Evolutionary conservation across 2,329 filamentous ascomycete genomes (phyloP).

Genomic region (Trichophyton rubrum): DNA sequence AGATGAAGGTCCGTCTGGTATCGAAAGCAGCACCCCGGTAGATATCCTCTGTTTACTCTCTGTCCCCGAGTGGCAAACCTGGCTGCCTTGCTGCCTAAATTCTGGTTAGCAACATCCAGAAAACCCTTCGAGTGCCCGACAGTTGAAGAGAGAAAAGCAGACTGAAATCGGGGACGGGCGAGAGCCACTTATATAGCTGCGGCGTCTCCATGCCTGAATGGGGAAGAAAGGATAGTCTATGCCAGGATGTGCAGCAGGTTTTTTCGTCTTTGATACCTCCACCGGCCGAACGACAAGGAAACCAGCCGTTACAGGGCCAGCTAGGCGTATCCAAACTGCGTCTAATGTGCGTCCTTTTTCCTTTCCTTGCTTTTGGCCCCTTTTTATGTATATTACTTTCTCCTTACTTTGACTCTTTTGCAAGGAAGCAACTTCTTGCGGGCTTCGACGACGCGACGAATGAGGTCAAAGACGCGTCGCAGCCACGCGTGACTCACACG

Average conservation of each 20-base stretch:
- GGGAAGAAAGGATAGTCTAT: not conserved
- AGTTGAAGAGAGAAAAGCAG: not conserved
- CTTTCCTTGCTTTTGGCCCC: not conserved
- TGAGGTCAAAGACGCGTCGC: slow-evolving; percentile 12
- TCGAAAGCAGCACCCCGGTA: too few species aligned
- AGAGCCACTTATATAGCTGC: not conserved
- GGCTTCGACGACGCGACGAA: slow-evolving; percentile 7
- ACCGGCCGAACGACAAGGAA: not conserved
- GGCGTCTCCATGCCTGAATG: not conserved
- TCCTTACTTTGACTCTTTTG: not conserved
- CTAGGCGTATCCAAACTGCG: not conserved
- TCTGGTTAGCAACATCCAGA: not conserved
- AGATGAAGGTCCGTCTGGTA: not conserved
- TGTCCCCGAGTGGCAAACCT: not conserved
- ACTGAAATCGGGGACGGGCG: not conserved
- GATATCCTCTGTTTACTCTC: not conserved
- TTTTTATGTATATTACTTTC: not conserved
- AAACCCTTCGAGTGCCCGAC: not conserved
- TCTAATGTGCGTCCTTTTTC: not conserved
- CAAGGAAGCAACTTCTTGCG: not conserved
- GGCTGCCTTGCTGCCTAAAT: not conserved
- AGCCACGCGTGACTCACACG: slow-evolving; percentile 15
- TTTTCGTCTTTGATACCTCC: not conserved
- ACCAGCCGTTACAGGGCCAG: not conserved
- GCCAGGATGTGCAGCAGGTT: not conserved